Base-by-base conservation (phyloP, 2,329 filamentous ascomycete genomes). In the Magnaporthiopsis incrustans region DNA sequence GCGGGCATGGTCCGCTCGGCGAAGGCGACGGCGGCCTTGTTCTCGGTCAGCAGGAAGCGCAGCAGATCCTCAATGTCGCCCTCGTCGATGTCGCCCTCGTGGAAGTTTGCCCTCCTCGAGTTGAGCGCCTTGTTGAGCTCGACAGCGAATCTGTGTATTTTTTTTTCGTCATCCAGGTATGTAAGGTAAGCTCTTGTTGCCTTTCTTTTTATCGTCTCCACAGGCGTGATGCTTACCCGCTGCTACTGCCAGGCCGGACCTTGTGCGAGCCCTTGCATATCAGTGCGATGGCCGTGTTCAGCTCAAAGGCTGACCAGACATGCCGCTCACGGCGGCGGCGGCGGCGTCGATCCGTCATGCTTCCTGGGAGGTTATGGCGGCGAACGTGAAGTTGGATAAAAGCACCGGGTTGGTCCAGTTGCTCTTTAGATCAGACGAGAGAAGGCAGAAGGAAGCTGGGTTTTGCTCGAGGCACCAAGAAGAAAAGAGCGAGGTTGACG, bases 41-140 rank as follows among this genome's bases (percentile, higher is more conserved):
- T 65, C 15, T 70, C 64, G 10, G 25, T 38, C 22, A 73, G 35
- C 12, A 74, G 62, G 15, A 64, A 12, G 12, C 69, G 66, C n/a
- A 75, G 69, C 66, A 72, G 69, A 2, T 65, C 67, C 6, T 66
- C 64, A 33, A 77, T 67, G 30, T 74, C 70, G 3, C 66, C 64
- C 12, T 69, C 65, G 15, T 63, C 53, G 57, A 72, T 69, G 22
- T 70, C 69, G 18, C 69, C 44, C 2, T 64, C 50, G 60, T 67
- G 62, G 27, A 22, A 56, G 11, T 38, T 69, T 59, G 67, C 60
- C 26, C 64, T 60, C 15, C 35, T 57, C 12, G 67, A 64, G 62
- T 73, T 68, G 25, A 74, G 65, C 10, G 70, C 68, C 44, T 68
- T 57, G 62, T 76, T 76, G 57, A 76, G 66, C 59, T 68, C 65